A percentile compares a stretch with the other conserved stretches of the same genome.
phyloP scores from a whole-genome alignment of 768 basidiomycete species.

The Naganishia antarctica region DNA sequence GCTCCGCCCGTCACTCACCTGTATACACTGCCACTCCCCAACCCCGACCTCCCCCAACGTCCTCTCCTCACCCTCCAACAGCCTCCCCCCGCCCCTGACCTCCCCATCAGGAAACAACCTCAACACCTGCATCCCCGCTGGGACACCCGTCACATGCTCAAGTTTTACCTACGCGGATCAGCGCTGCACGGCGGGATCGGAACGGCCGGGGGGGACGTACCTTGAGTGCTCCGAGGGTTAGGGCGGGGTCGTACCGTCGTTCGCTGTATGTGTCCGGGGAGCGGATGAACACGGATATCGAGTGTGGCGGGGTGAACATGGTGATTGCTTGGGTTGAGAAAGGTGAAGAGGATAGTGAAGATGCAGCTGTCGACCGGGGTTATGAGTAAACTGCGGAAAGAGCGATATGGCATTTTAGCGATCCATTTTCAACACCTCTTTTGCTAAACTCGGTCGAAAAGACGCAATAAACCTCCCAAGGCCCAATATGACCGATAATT shows the following conservation, averaged over 20 bases:
- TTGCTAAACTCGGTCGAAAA: too few relatives aligned
- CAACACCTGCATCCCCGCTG: conserved; percentile 66
- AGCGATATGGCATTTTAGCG: too few relatives aligned
- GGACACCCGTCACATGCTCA: conserved; percentile 86
- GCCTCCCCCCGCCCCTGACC: conserved; percentile 52
- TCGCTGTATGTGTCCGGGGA: conserved; percentile 90
- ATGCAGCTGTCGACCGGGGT: too few relatives aligned
- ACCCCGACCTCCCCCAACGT: conserved; percentile 71
- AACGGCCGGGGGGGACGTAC: conserved; percentile 50
- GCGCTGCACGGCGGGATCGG: conserved; percentile 30
- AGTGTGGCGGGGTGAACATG: conserved; percentile 54
- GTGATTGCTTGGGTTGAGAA: too few relatives aligned
- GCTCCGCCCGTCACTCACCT: conserved; percentile 55
- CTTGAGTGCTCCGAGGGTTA: conserved; percentile 76
- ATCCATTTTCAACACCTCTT: too few relatives aligned
- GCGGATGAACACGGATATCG: conserved; percentile 63
- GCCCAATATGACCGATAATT: too few relatives aligned
- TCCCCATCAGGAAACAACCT: conserved; percentile 60
- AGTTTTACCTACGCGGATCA: conserved; percentile 61
- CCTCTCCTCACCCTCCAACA: conserved; percentile 63
- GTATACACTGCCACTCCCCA: conserved; percentile 71
- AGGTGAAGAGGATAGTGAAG: too few relatives aligned
- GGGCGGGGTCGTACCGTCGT: conserved; percentile 70
- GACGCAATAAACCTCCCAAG: too few relatives aligned
- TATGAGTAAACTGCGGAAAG: too few relatives aligned